Evolutionary conservation across 768 basidiomycete genomes (phyloP).

Genomic region (Termitomyces sp.): DNA sequence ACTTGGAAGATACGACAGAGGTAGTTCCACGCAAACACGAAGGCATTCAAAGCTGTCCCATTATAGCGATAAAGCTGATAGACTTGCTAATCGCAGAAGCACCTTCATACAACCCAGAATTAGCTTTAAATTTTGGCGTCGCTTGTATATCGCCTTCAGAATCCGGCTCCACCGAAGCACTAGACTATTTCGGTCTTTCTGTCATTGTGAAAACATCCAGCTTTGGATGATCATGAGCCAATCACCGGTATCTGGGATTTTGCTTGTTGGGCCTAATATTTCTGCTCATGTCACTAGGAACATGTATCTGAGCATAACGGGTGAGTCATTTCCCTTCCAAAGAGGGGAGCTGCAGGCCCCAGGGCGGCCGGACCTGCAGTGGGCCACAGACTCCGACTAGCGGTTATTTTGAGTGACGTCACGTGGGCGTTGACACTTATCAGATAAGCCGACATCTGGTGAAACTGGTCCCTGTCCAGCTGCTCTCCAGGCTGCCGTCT

Average conservation of each 20-base stretch:
- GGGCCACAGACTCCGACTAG: too few relatives aligned
- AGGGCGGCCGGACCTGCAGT: not conserved
- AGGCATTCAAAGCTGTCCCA: not conserved
- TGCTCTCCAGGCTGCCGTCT: not conserved
- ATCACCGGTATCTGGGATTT: not conserved
- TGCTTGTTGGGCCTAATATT: not conserved
- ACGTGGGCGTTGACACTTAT: slow-evolving; percentile 9
- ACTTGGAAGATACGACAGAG: not conserved
- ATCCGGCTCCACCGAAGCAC: not conserved
- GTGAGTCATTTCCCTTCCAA: not conserved
- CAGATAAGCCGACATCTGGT: slow-evolving; percentile 14
- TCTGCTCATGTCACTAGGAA: not conserved
- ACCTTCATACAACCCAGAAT: not conserved
- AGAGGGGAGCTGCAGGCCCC: not conserved
- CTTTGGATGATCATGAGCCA: not conserved
- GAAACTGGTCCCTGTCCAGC: not conserved
- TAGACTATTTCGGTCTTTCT: not conserved
- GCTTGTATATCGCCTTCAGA: not conserved
- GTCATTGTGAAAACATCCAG: not conserved
- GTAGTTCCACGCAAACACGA: not conserved
- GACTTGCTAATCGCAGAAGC: not conserved
- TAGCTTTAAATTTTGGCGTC: too few relatives aligned
- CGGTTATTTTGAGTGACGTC: not conserved
- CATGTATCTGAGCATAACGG: not conserved
- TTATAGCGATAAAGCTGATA: not conserved